Evolutionary conservation across 2,329 filamentous ascomycete species (phyloP), one percentile per base, ranked within the genome.

Genomic region (Cyclaneusma minus): DNA sequence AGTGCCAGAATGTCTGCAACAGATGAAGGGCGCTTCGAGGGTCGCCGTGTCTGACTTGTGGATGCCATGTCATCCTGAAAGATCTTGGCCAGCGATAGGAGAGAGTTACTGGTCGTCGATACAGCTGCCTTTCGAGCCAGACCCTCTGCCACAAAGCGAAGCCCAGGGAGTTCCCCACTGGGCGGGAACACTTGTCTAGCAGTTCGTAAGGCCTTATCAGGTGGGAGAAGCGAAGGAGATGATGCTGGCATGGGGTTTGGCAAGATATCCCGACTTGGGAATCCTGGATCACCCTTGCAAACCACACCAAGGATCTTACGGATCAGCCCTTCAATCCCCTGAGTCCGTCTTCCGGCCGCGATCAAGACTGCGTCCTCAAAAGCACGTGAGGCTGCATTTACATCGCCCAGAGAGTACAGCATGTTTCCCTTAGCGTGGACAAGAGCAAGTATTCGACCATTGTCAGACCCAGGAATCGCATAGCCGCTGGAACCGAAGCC

Each of bases 361-460:
- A 98, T 87, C 28, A 94, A 54, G 3, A 98, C 83, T 1, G 85
- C 87, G 49, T 94, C 84, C 48, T 98, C 89, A 40, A 98, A 98
- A 4, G 89, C 83, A 40, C 73, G 69, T 1, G 87, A 84, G 21
- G 89, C 89, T 21, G 64, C 69, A 20, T 64, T 60, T 36, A 89
- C 79, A 37, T 94, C 77, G 23, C 87, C 87, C 16, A 91, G 56
- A 14, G 81, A 73, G 51, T 98, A 98, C 2, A 95, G 62, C 77
- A 95, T 91, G 35, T 95, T 95, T n/a, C 87, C 89, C 51, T 95
- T 98, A 12, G 87, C 85, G 52, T 98, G 89, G 21, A 95, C 73
- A 10, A 98, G 63, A n/a, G 84, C 80, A 22, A 98, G 64, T 43
- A 98, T 83, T 32, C 89, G 71, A 6, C 87, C 89, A 46, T 94